phyloP scores from a whole-genome alignment of 2,329 filamentous ascomycete genomes.

The Diaporthe citriasiana region DNA sequence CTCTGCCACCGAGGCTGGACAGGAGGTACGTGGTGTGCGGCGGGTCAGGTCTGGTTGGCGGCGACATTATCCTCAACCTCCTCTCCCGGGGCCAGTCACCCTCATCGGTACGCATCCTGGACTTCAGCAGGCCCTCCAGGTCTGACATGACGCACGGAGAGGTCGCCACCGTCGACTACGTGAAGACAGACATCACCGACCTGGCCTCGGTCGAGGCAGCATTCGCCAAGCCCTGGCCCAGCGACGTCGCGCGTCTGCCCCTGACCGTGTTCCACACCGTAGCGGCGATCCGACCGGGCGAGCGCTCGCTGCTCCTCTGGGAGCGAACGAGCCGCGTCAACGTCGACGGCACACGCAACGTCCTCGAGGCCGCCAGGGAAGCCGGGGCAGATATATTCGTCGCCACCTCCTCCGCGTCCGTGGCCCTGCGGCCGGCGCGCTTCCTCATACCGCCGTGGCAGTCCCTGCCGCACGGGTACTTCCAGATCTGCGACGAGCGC shows the following conservation, averaged over 20 bases:
- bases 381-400: slow-evolving; percentile 65
- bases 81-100: slow-evolving; percentile 61
- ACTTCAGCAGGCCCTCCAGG: slow-evolving; percentile 58
- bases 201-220: slow-evolving; percentile 54
- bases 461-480: slow-evolving; percentile 54
- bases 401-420: slow-evolving; percentile 65
- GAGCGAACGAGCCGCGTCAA: slow-evolving; percentile 63
- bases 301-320: slow-evolving; percentile 62
- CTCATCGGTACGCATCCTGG: slow-evolving; percentile 62
- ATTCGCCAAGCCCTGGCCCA: slow-evolving; percentile 60
- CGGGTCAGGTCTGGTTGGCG: slow-evolving; percentile 61
- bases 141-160: slow-evolving; percentile 55
- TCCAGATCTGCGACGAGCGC: slow-evolving; percentile 62
- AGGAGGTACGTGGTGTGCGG: slow-evolving; percentile 62
- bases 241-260: slow-evolving; percentile 54
- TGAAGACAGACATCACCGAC: slow-evolving; percentile 61
- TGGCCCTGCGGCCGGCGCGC: slow-evolving; percentile 57
- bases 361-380: slow-evolving; percentile 61
- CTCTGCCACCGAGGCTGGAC: slow-evolving; percentile 56
- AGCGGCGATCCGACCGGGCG: slow-evolving; percentile 65
- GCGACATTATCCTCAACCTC: slow-evolving; percentile 63
- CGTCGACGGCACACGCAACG: slow-evolving; percentile 63
- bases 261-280: slow-evolving; percentile 67
- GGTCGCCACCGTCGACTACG: slow-evolving; percentile 54
- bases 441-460: slow-evolving; percentile 62